Conservation (phyloP, 2,329 filamentous ascomycete genomes). For the Aspergillus aculeatus region DNA sequence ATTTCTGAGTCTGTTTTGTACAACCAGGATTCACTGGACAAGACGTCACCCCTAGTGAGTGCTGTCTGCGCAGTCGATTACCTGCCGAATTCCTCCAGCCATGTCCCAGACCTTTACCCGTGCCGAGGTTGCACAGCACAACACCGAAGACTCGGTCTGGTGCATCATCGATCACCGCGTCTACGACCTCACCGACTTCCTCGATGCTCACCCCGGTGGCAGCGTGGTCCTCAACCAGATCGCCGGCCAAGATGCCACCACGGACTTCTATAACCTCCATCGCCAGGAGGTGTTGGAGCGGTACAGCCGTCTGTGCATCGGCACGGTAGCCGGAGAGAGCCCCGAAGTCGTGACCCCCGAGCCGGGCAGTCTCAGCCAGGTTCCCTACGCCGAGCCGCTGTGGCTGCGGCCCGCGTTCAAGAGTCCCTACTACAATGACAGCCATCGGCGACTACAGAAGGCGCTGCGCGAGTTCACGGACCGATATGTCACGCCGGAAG, state of each 20-base stretch:
- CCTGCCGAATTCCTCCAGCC: not conserved
- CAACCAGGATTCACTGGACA: no score
- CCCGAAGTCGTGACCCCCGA: constrained; percentile 69
- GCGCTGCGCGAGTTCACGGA: constrained; percentile 74
- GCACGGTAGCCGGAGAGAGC: constrained; percentile 71
- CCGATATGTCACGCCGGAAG: constrained; percentile 68
- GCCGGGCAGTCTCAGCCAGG: constrained; percentile 69
- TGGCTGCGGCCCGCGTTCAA: constrained; percentile 78
- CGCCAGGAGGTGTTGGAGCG: constrained; percentile 83
- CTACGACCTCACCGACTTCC: constrained; percentile 82
- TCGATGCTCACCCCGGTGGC: constrained; percentile 82
- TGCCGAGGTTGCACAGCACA: constrained; percentile 70
- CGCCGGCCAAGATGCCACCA: constrained; percentile 76
- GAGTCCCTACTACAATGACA: constrained; percentile 76
- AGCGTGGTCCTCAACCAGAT: constrained; percentile 76
- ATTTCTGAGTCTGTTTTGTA: no score
- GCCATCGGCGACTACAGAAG: constrained; percentile 66
- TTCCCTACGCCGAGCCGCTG: constrained; percentile 81
- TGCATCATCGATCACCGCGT: constrained; percentile 84
- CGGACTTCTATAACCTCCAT: constrained; percentile 88
- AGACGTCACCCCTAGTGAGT: not conserved
- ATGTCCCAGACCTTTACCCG: constrained; percentile 43
- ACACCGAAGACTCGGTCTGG: constrained; percentile 73
- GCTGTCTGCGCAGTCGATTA: not conserved
- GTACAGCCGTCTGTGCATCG: constrained; percentile 71